phyloP scores from a whole-genome alignment of 1,284 basidiomycete genomes.

The Pholiota adiposa region DNA sequence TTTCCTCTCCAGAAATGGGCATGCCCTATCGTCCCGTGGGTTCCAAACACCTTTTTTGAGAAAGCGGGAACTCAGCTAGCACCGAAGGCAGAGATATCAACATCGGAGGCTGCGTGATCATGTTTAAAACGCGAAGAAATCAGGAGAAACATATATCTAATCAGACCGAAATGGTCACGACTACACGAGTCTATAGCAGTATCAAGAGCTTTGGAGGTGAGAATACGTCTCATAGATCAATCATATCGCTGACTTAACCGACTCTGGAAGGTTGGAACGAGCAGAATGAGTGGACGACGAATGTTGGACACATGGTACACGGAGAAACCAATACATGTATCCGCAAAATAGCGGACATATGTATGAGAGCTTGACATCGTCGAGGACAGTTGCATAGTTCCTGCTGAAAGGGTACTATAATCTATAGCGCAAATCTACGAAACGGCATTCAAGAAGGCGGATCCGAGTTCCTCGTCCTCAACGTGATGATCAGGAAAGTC shows the following conservation, averaged over 20 bases:
- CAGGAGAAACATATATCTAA: too few relatives aligned
- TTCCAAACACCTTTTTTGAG: background rate
- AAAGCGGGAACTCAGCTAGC: background rate
- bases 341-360: background rate
- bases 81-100: background rate
- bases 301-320: too few relatives aligned
- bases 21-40: background rate
- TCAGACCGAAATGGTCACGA: too few relatives aligned
- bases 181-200: too few relatives aligned
- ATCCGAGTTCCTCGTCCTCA: background rate
- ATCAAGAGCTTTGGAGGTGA: too few relatives aligned
- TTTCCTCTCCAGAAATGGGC: background rate
- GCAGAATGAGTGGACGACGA: too few relatives aligned
- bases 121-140: background rate
- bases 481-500: background rate
- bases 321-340: too few relatives aligned
- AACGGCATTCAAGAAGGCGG: background rate
- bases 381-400: background rate
- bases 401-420: background rate
- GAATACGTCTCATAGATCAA: too few relatives aligned
- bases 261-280: too few relatives aligned
- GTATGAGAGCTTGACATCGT: background rate
- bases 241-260: too few relatives aligned
- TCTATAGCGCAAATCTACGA: background rate
- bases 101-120: background rate